These are phyloP conservation scores for Coccomyxa subellipsoidea DNA, from an alignment of 163 green algal species.

Conservation along the genomic window DNA sequence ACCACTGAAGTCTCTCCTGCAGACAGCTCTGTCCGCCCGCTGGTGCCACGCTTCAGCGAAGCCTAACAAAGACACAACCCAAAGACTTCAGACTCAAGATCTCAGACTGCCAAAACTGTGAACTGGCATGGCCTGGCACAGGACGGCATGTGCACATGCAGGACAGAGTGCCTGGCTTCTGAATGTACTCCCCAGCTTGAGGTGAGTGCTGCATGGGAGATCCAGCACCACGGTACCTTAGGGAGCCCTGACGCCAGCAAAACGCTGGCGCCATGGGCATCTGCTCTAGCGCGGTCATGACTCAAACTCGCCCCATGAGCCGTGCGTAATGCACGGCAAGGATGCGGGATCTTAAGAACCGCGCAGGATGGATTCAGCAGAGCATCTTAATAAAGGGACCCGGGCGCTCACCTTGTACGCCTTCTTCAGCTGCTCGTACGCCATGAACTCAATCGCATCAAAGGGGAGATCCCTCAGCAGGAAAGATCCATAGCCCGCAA, in stretches of 20 bases:
- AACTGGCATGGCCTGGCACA: no score
- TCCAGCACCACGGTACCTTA: constrained; percentile 2
- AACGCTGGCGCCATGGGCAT: neutral
- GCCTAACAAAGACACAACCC: neutral
- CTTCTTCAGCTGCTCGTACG: constrained; percentile 78
- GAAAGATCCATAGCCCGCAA: constrained; percentile 95
- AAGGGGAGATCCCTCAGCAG: constrained; percentile 96
- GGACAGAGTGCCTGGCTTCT: no score
- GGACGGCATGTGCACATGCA: no score
- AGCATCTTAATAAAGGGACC: no score
- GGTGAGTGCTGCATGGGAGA: neutral
- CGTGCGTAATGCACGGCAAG: neutral
- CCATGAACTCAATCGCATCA: constrained; percentile 96
- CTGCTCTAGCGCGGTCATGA: constrained; percentile 7
- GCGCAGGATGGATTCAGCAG: no score
- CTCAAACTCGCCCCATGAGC: constrained; percentile 1
- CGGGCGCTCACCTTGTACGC: constrained; percentile 23
- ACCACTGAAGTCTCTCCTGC: constrained; percentile 7
- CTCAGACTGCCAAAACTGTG: no score
- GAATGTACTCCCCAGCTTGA: constrained; percentile 2
- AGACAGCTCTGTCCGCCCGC: neutral
- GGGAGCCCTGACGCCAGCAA: neutral
- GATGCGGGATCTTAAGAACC: constrained; percentile 9
- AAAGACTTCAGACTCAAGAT: no score
- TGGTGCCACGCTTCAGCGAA: neutral